Conservation (phyloP, 352 stramenopile species). For the Sclerospora graminicola region DNA sequence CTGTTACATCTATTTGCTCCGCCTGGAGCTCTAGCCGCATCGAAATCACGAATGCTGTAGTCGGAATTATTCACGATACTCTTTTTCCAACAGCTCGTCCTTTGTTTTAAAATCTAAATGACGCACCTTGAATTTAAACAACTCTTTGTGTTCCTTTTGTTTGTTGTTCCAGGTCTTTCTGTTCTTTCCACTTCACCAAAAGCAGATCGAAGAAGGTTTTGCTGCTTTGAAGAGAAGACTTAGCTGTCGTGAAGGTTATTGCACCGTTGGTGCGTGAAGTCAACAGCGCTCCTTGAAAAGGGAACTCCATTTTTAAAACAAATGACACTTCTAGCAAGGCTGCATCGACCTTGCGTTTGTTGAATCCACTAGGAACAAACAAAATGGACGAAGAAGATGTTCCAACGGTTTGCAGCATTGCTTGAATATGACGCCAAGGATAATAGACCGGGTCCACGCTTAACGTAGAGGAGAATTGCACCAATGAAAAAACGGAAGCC, state of each 20-base stretch:
- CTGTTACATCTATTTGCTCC: slow-evolving; percentile 7
- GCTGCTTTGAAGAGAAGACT: slow-evolving; percentile 42
- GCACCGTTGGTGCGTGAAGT: slow-evolving; percentile 12
- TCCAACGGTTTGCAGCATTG: too few species aligned
- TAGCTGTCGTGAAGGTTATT: slow-evolving; percentile 14
- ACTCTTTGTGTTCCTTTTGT: slow-evolving; percentile 50
- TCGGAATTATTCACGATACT: slow-evolving; percentile 91
- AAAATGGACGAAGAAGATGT: slow-evolving; percentile 31
- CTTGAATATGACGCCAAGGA: too few species aligned
- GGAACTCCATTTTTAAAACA: slow-evolving; percentile 55
- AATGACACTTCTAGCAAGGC: slow-evolving; percentile 61
- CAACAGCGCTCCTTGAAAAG: slow-evolving; percentile 39
- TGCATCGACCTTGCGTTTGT: too few species aligned
- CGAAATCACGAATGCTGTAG: slow-evolving; percentile 67
- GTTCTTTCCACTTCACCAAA: slow-evolving; percentile 75
- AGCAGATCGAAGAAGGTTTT: slow-evolving; percentile 78
- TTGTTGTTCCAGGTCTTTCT: slow-evolving; percentile 74
- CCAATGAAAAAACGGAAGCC: slow-evolving; percentile 33
- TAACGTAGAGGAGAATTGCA: slow-evolving; percentile 62
- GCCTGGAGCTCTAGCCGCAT: slow-evolving; percentile 22
- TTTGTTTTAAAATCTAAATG: slow-evolving; percentile 76
- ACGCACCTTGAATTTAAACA: slow-evolving; percentile 84
- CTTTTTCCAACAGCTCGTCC: slow-evolving; percentile 74
- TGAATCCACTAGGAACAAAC: slow-evolving; percentile 27
- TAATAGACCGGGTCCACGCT: slow-evolving; percentile 21